Base-by-base conservation (phyloP, 2,329 filamentous ascomycete species). In the Zarea fungicola region DNA sequence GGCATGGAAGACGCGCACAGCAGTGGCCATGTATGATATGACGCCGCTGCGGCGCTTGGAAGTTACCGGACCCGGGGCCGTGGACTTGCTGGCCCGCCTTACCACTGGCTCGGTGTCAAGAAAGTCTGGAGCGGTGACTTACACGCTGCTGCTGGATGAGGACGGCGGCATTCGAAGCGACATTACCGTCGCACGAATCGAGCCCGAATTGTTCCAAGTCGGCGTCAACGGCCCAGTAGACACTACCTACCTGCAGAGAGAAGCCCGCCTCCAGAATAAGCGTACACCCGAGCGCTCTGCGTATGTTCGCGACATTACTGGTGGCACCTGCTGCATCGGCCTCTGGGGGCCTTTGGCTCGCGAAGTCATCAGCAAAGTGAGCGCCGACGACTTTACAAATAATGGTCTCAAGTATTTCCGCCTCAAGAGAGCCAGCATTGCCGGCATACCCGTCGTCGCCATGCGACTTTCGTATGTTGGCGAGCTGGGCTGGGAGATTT, bases 1-100 rank as follows among this genome's bases (percentile, higher is more conserved):
- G 59, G 81, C 81, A 0, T 84, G 79, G 79, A 83, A 81, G 66
- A 84, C 81, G 2, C 72, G 81, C 1, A 81, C 78, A 5, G 75
- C 77, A 0, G 80, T 76, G 2, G 81, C 77, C 7, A 71, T 84
- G 71, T 84, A 78, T 56, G 81, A 84, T 54, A 74, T 84, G 71
- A 83, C 79, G 1, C 74, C 80, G 0, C 70, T 82, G 29, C 73
- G 79, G 19, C 70, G 80, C 1, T 67, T 84, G 3, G 76, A 83
- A 49, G 66, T 84, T 0, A 72, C 71, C 2, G 81, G 81, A 0
- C 77, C 80, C 0, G 80, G 80, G 0, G 75, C 79, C 2, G 65
- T 73, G 0, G 61, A 72, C n/a, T 57, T 84, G 4, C 65, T 84
- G 5, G 74, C 82, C 50, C 66, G 73, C 2, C 58, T 83, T 44